Conservation (phyloP, 768 basidiomycete species). For the Xerocomus spinulosus region DNA sequence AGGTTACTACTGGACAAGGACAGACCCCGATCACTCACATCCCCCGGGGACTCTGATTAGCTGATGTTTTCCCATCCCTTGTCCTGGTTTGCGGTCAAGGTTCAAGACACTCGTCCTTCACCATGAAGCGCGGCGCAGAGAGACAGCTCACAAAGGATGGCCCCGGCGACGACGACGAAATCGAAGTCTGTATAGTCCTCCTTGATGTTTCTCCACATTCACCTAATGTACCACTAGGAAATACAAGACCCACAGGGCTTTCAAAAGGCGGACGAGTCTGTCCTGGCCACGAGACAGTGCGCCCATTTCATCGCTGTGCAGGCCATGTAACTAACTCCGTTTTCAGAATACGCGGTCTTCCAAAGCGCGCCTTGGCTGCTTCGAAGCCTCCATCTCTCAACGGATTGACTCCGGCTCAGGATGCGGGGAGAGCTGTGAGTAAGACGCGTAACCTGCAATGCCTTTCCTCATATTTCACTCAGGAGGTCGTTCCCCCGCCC, state of each 20-base stretch:
- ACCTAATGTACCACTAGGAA: constrained; percentile 35
- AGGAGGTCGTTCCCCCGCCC: constrained; percentile 30
- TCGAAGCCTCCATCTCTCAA: constrained; percentile 22
- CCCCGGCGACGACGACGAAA: constrained; percentile 34
- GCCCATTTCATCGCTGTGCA: constrained; percentile 17
- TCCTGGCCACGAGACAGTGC: constrained; percentile 54
- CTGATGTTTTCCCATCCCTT: constrained; percentile 17
- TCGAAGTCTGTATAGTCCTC: constrained; percentile 22
- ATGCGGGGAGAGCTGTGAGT: constrained; percentile 24
- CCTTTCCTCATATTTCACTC: constrained; percentile 13
- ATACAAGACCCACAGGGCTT: constrained; percentile 41
- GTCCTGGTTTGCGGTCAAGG: neutral
- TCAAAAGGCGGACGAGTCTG: constrained; percentile 55
- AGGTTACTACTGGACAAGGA: neutral
- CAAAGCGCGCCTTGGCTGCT: constrained; percentile 41
- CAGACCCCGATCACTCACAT: constrained; percentile 9
- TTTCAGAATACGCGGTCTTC: constrained; percentile 60
- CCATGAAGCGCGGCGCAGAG: constrained; percentile 76
- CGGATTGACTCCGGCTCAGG: constrained; percentile 23
- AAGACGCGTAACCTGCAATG: constrained; percentile 14
- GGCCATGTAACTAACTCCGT: constrained; percentile 7
- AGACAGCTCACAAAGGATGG: constrained; percentile 61
- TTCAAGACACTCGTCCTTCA: constrained; percentile 2
- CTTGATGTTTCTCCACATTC: neutral
- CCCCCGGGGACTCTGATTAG: constrained; percentile 20